Base-by-base conservation (phyloP, 352 stramenopile genomes). In the Phytophthora europaea region DNA sequence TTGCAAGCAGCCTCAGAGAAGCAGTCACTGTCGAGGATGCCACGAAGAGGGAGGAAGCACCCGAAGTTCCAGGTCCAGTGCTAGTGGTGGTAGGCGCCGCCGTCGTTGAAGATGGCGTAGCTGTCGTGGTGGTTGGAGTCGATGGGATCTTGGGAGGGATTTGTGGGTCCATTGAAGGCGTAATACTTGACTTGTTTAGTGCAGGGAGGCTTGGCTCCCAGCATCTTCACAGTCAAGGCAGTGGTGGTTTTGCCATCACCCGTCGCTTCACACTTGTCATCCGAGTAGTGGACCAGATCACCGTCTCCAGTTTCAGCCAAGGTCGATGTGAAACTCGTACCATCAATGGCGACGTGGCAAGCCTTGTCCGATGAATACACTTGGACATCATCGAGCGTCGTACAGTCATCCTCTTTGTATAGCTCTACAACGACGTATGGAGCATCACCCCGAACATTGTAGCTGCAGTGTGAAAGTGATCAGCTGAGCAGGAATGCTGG, bases 41-140 rank as follows among this genome's bases (percentile, higher is more conserved):
- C 28, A 31, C 0, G 22, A 31, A 31, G 9, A 33, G 48, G 2
- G 48, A 31, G 3, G 20, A 20, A 10, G 48, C 48, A 6, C 15
- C 48, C 4, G 48, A 54, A 15, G n/a, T 54, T 54, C 48, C 48
- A 31, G 48, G 33, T 26, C 48, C 48, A n/a, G 48, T 54, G 8
- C 20, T 54, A 4, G 48, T 54, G 4, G 48, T 18, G n/a, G 48
- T 54, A 31, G 48, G n/a, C n/a, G 48, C 48, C 22, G 33, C 48
- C 48, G 43, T 50, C 16, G 43, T 50, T 50, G 43, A 50, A 50
- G 43, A 23, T 50, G 48, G 48, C 20, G 48, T 54, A 6, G 48
- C 20, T 3, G 48, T 54, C 9, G 48, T 33, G 48, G 48, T 18
- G 20, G 20, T 54, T 12, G 43, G 43, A 50, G 43, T 50, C 18